These are phyloP conservation scores for Leptographium galeiforme DNA, from an alignment of 2,329 filamentous ascomycete genomes.

Conservation along the genomic window DNA sequence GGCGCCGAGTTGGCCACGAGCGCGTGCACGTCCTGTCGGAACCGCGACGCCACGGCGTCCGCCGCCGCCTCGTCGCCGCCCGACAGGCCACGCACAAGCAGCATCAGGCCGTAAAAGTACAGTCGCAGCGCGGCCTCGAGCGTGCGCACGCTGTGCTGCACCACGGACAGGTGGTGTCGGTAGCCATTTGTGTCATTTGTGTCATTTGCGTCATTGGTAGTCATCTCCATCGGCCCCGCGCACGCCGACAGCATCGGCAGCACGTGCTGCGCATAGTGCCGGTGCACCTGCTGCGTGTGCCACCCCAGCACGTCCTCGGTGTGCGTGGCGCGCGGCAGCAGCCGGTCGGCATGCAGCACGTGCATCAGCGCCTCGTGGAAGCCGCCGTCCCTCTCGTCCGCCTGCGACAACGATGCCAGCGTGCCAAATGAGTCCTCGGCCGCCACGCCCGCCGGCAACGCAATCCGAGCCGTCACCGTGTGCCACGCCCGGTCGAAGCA, in stretches of 20 bases:
- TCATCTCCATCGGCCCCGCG: background rate
- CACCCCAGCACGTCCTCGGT: conserved; percentile 45
- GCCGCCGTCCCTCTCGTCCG: conserved; percentile 18
- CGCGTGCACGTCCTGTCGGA: conserved; percentile 49
- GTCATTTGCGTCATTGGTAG: background rate
- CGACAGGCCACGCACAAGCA: conserved; percentile 35
- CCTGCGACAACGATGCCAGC: conserved; percentile 26
- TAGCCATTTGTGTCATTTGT: conserved; percentile 13
- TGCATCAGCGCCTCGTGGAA: conserved; percentile 41
- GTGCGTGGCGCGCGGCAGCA: conserved; percentile 34
- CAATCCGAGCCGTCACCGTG: conserved; percentile 42
- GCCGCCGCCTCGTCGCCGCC: conserved; percentile 8
- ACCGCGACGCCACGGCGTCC: conserved; percentile 26
- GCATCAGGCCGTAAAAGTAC: conserved; percentile 40
- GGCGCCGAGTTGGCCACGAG: conserved; percentile 51
- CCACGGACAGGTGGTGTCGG: conserved; percentile 32
- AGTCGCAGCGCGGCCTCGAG: conserved; percentile 46
- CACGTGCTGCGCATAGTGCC: conserved; percentile 47
- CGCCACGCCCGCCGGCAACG: conserved; percentile 40
- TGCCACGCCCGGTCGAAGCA: conserved; percentile 51
- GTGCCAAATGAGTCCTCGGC: conserved; percentile 41
- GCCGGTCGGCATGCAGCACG: conserved; percentile 32
- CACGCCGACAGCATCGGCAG: conserved; percentile 40
- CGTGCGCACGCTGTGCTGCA: conserved; percentile 35
- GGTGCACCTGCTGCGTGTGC: conserved; percentile 47